These are phyloP conservation scores for Penicillium concentricum DNA, from an alignment of 2,329 filamentous ascomycete species.

Conservation along the genomic window DNA sequence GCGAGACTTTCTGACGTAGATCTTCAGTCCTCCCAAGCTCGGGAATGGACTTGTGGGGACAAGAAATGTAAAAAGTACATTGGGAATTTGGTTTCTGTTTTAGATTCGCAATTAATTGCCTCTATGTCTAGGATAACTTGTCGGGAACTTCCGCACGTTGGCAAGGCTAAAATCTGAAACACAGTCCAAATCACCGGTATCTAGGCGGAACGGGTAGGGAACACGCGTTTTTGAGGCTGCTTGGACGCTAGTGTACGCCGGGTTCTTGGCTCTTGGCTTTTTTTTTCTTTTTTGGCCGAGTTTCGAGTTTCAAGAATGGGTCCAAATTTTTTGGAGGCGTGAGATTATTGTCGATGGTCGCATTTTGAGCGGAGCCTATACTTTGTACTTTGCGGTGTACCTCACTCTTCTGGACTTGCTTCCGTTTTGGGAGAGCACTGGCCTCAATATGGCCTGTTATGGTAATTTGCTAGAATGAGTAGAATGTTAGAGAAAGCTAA, in stretches of 20 bases:
- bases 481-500: not conserved
- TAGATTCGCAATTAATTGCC: not conserved
- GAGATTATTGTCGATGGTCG: conserved; percentile 7
- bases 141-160: conserved; percentile 18
- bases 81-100: not conserved
- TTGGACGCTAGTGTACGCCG: conserved; percentile 18
- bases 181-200: conserved; percentile 12
- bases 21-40: not conserved
- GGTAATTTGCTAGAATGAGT: not conserved
- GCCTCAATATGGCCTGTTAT: conserved; percentile 4
- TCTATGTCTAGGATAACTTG: not conserved
- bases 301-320: conserved; percentile 11
- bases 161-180: conserved; percentile 22
- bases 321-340: not conserved
- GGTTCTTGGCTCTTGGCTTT: not conserved
- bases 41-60: not conserved
- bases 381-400: conserved; percentile 2
- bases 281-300: not conserved
- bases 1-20: not conserved
- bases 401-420: not conserved
- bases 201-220: conserved; percentile 13
- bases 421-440: conserved; percentile 1
- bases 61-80: not conserved
- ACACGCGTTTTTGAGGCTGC: conserved; percentile 26
- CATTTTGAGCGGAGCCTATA: conserved; percentile 5